A percentile compares a stretch with the other conserved stretches of the same genome.
phyloP scores from a whole-genome alignment of 139 green algal genomes.

The Tetraselmis chui region DNA sequence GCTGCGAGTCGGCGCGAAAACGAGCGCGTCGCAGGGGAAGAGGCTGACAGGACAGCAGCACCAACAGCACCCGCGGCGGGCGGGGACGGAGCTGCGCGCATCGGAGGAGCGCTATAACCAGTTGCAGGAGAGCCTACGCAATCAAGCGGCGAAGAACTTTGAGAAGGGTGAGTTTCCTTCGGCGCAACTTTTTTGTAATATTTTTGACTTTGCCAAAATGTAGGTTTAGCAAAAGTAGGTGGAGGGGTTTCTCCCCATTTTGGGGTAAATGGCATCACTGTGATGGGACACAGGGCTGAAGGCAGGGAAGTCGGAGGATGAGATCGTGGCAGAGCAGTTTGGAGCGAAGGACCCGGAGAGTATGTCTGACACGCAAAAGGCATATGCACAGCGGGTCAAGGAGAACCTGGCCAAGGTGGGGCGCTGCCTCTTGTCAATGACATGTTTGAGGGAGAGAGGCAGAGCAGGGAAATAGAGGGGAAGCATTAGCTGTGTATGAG shows the following conservation, averaged over 20 bases:
- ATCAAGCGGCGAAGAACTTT: neutral
- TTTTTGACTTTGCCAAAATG: no score
- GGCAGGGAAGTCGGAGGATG: slow-evolving; percentile 53
- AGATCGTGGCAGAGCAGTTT: slow-evolving; percentile 59
- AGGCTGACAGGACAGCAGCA: no score
- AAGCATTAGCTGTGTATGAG: slow-evolving; percentile 18
- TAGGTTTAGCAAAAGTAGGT: no score
- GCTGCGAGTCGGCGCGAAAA: no score
- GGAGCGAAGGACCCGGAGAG: slow-evolving; percentile 23
- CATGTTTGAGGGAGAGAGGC: slow-evolving; percentile 35
- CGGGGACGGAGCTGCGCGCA: neutral
- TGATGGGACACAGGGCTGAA: slow-evolving; percentile 47
- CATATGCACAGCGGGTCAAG: slow-evolving; percentile 75
- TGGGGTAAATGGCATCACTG: no score
- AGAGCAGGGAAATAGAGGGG: slow-evolving; percentile 26
- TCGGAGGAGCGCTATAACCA: neutral
- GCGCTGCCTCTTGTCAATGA: neutral
- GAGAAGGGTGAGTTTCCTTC: neutral
- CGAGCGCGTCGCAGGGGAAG: no score
- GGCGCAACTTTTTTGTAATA: no score
- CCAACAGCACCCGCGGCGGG: neutral
- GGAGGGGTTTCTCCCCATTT: no score
- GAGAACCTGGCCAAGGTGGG: slow-evolving; percentile 52
- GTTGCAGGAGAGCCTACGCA: neutral
- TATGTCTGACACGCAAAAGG: slow-evolving; percentile 43